Evolutionary conservation across 805 yeast genomes (phyloP).

Genomic region (Candida cerambycidarum): DNA sequence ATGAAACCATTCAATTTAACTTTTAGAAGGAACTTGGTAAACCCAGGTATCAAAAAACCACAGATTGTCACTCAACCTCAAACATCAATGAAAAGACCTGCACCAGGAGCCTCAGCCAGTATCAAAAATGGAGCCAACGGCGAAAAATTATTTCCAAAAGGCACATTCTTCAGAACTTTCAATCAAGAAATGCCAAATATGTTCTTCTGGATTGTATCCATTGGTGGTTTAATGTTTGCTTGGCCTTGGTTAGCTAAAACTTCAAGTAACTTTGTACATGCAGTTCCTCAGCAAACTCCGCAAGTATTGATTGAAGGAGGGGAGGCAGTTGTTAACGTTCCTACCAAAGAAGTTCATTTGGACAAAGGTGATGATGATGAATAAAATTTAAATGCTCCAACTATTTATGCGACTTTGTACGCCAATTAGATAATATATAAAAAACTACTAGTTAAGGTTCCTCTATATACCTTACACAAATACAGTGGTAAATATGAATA

Average conservation of each 20-base stretch:
- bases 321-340: constrained; percentile 12
- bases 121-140: constrained; percentile 12
- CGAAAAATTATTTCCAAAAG: constrained; percentile 14
- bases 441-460: no score
- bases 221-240: constrained; percentile 11
- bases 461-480: no score
- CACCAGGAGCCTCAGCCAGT: constrained; percentile 5
- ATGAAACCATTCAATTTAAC: constrained; percentile 3
- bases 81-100: constrained; percentile 3
- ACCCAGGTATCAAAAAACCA: constrained; percentile 8
- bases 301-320: constrained; percentile 11
- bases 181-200: constrained; percentile 13
- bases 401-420: neutral
- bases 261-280: constrained; percentile 9
- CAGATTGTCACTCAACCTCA: neutral
- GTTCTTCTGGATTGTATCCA: constrained; percentile 4
- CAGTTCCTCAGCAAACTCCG: constrained; percentile 14
- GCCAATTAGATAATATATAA: no score
- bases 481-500: no score
- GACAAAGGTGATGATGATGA: constrained; percentile 8
- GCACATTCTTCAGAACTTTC: constrained; percentile 10
- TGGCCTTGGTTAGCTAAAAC: constrained; percentile 15
- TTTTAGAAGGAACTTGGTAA: constrained; percentile 6
- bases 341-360: constrained; percentile 14
- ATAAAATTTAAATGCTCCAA: neutral